Evolutionary conservation across 305 asterid species (phyloP), one percentile per base, ranked within the genome.

Genomic region (Galium porrigens): DNA sequence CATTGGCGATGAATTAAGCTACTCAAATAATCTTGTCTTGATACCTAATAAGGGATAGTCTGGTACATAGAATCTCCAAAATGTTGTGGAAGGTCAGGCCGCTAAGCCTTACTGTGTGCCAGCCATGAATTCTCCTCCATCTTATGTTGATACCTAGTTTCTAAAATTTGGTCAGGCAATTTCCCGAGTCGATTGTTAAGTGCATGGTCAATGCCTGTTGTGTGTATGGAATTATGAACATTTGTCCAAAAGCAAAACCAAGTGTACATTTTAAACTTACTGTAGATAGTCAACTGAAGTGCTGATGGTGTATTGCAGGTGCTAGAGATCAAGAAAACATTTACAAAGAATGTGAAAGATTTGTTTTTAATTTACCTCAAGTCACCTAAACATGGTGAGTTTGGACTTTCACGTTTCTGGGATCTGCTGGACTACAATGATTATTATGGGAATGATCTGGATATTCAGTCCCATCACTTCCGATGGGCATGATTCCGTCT

Each of bases 391-490:
- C 90, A 85, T 14, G 82, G 80, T 10, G 95, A 87, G 69, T 79
- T 77, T 39, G 81, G 95, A 48, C 67, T 87, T 52, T 72, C 87
- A 59, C 79, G 80, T 76, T 85, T 91, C 77, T 89, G 99, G 96
- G 95, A 85, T 69, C 77, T 61, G 74, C 94, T 92, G 63, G 81
- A 89, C 54, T 84, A 75, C 64, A 92, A 89, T 5, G 91, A 83
- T 56, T 81, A 84, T 71, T 85, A 92, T 62, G 75, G 81, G 42
- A 85, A 86, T 60, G 70, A 75, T 66, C 64, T 79, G 76, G 75
- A 68, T 61, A 72, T 74, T 66, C 79, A 73, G 69, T 68, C 75
- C 64, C 84, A 81, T 52, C 75, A 73, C 20, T 58, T 79, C 68
- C 73, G 84, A 70, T 60, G 42, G 7, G 25, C 68, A 57, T 79